Evolutionary conservation across 352 stramenopile genomes (phyloP).

Genomic region (Globisporangium orthogonon): DNA sequence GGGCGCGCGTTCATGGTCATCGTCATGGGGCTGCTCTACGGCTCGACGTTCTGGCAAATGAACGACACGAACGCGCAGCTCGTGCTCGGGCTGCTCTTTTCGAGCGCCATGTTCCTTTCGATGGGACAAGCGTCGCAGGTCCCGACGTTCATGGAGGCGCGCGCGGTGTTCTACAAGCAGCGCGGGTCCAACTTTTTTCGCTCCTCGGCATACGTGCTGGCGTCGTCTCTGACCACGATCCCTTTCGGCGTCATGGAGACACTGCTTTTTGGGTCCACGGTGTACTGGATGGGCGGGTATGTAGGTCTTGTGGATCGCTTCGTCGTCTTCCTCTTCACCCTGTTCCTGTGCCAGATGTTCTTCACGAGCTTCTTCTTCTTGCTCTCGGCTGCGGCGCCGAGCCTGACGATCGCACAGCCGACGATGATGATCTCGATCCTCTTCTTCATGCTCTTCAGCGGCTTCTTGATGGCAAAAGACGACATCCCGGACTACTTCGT

Average conservation of each 20-base stretch:
- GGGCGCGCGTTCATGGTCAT: conserved; percentile 48
- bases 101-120: conserved; percentile 81
- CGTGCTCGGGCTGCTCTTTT: conserved; percentile 85
- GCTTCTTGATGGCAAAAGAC: conserved; percentile 51
- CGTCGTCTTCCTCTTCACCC: conserved; percentile 52
- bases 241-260: conserved; percentile 65
- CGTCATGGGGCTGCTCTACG: conserved; percentile 61
- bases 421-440: conserved; percentile 54
- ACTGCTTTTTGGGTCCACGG: conserved; percentile 75
- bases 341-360: conserved; percentile 62
- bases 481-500: conserved; percentile 59
- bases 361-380: conserved; percentile 71
- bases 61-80: conserved; percentile 43
- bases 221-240: conserved; percentile 36
- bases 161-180: conserved; percentile 87
- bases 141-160: conserved; percentile 69
- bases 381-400: conserved; percentile 36
- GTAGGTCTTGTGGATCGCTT: conserved; percentile 33
- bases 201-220: conserved; percentile 74
- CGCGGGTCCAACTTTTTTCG: conserved; percentile 85
- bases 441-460: conserved; percentile 64
- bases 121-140: conserved; percentile 69
- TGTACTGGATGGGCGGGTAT: conserved; percentile 90
- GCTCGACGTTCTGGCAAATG: conserved; percentile 59
- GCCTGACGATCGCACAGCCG: conserved; percentile 47